Percentiles rank a stretch among this genome's conserved stretches.
These are phyloP conservation scores for Aristolochia contorta DNA, from an alignment of 164 flowering plant species.

Conservation along the genomic window DNA sequence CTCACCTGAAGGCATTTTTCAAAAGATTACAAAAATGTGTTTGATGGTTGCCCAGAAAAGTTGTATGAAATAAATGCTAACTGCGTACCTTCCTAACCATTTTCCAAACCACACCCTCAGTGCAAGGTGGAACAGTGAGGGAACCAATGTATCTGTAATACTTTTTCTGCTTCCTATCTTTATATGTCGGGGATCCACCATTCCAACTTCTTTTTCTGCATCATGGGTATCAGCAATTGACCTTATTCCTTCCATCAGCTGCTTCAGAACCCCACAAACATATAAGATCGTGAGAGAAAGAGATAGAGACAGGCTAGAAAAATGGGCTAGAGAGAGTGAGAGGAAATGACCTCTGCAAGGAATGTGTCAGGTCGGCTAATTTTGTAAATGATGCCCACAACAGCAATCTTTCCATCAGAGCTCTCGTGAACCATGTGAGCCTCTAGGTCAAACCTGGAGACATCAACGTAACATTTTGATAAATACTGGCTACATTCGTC, in stretches of 20 bases:
- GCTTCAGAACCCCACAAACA: neutral
- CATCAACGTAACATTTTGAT: no score
- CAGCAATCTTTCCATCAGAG: conserved; percentile 22
- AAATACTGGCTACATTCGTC: no score
- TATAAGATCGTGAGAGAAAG: no score
- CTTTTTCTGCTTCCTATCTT: conserved; percentile 21
- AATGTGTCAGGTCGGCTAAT: conserved; percentile 44
- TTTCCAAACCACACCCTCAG: conserved; percentile 46
- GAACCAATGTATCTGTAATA: conserved; percentile 46
- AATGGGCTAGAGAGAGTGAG: no score
- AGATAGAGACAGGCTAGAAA: neutral
- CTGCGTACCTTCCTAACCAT: conserved; percentile 32
- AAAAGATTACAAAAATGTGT: neutral
- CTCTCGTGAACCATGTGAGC: conserved; percentile 47
- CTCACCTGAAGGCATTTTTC: conserved; percentile 4
- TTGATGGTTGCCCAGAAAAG: neutral
- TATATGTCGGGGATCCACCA: conserved; percentile 22
- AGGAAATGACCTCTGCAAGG: conserved; percentile 18
- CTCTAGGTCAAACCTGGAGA: conserved; percentile 22
- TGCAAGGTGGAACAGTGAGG: conserved; percentile 39
- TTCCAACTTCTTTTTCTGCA: conserved; percentile 14
- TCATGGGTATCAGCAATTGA: conserved; percentile 9
- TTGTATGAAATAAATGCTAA: neutral
- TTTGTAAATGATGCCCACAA: conserved; percentile 40
- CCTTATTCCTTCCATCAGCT: conserved; percentile 21